Evolutionary conservation across 768 basidiomycete genomes (phyloP), one percentile per base, ranked within the genome.

Genomic region (Sutorius australiensis): DNA sequence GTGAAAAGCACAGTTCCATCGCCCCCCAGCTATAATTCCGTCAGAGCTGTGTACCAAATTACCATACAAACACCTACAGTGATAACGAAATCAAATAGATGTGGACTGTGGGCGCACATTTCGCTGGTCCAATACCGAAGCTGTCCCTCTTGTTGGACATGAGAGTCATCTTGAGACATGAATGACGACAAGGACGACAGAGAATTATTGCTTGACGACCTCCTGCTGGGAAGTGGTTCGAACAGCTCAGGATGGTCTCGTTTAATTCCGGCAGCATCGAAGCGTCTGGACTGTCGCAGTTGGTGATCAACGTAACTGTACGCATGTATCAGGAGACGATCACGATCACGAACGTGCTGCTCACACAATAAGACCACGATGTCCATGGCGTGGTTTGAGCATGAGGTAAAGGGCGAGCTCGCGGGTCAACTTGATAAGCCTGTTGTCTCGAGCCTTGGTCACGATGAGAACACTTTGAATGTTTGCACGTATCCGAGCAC

Each of bases 1-100:
- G 97, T 97, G 74, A 98, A 99, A 14, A 99, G 81, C 3, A 98
- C 95, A 0, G 97, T 99, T 13, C 97, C 97, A 67, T 99, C 97
- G 10, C 97, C 97, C 43, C 97, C 97, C 56, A 98, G 86, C 95
- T 98, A 64, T 30, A 34, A 24, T 37, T 32, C 48, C 24, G 61
- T 63, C 31, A 67, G 56, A 33, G 21, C 11, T 36, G 36, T n/a
- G 38, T 9, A 30, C 36, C 48, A 47, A 13, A 39, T 46, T 27
- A 32, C 21, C 19, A 50, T 39, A 37, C 19, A 28, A 24, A 28
- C n/a, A 24, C 91, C 73, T 64, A 97, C 94, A 28, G 97, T 98
- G 41, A 98, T 78, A 52, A 99, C 97, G 66, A 99, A 97, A 71
- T 99, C 95, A 64, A 99, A 98, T 11, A 98, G 77, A 67, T 98